A percentile compares a stretch with the other conserved stretches of the same genome.
Evolutionary conservation across 495 filamentous ascomycete species (phyloP).

Genomic region (Aspergillus mulundensis): DNA sequence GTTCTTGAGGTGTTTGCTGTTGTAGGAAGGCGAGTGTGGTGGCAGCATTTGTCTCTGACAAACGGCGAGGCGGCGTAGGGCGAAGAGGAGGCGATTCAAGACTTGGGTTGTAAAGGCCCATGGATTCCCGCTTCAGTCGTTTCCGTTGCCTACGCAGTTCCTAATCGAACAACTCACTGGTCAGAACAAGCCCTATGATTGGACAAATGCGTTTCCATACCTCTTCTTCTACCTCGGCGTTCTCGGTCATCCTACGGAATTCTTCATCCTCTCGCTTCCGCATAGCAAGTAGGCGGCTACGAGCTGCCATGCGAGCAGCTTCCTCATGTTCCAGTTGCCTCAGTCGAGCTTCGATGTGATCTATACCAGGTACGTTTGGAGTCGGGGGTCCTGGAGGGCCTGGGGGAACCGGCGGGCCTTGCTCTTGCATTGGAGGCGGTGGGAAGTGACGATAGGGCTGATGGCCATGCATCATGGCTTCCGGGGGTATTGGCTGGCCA

Average conservation of each 20-base stretch:
- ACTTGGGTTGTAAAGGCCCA: conserved; percentile 37
- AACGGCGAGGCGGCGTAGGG: conserved; percentile 40
- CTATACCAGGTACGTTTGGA: conserved; percentile 29
- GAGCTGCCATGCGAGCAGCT: conserved; percentile 40
- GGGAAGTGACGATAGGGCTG: conserved; percentile 39
- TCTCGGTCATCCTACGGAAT: conserved; percentile 45
- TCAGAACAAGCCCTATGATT: conserved; percentile 8
- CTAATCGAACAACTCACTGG: conserved; percentile 19
- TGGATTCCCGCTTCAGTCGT: conserved; percentile 44
- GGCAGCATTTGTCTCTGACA: conserved; percentile 48
- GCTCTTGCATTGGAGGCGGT: conserved; percentile 34
- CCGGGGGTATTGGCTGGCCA: conserved; percentile 32
- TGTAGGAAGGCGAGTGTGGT: conserved; percentile 51
- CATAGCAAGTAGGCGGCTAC: conserved; percentile 40
- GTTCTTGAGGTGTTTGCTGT: conserved; percentile 47
- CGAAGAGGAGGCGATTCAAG: conserved; percentile 42
- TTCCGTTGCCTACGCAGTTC: conserved; percentile 47
- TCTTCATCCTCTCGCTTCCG: conserved; percentile 49
- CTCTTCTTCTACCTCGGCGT: conserved; percentile 46
- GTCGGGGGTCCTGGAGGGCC: conserved; percentile 28
- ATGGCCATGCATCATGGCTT: conserved; percentile 36
- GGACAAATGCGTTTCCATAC: conserved; percentile 24
- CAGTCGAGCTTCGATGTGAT: conserved; percentile 43
- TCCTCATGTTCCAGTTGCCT: conserved; percentile 48
- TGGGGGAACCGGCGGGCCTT: conserved; percentile 28